Evolutionary conservation across 208 protist species (phyloP).

Genomic region (Spongospora subterranea): DNA sequence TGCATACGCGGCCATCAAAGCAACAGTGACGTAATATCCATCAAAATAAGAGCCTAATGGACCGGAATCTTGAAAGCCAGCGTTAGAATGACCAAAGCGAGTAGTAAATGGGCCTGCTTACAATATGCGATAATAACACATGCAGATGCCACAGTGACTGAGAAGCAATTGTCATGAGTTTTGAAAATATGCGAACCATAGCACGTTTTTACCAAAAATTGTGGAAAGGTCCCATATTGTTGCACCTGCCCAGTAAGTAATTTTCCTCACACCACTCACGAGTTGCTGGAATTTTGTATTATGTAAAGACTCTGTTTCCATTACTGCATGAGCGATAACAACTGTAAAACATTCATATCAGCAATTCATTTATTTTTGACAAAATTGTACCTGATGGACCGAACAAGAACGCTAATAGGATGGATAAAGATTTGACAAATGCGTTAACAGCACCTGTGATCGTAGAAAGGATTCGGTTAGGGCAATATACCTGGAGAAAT

Average conservation of each 20-base stretch:
- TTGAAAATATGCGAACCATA: background rate
- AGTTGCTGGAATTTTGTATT: conserved; percentile 72
- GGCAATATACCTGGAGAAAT: background rate
- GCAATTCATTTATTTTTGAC: background rate
- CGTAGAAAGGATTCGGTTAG: background rate
- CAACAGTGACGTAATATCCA: background rate
- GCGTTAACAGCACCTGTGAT: conserved; percentile 53
- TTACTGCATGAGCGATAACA: conserved; percentile 60
- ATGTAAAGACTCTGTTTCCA: conserved; percentile 60
- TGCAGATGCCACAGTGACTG: background rate
- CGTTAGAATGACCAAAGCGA: background rate
- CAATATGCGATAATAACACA: background rate
- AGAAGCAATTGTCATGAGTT: background rate
- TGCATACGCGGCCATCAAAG: background rate
- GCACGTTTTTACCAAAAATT: background rate
- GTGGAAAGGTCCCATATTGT: conserved; percentile 57
- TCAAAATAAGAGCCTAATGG: background rate
- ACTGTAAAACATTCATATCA: background rate
- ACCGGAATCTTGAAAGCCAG: background rate
- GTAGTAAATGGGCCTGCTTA: background rate
- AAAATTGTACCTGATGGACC: background rate
- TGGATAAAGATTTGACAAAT: conserved; percentile 62
- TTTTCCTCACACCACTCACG: conserved; percentile 66
- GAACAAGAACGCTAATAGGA: conserved; percentile 63
- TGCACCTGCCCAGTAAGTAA: conserved; percentile 65